A percentile compares a stretch with the other conserved stretches of the same genome.
These are phyloP conservation scores for Syncephalis fuscata DNA, from an alignment of 371 early-diverging fungal species.

Conservation along the genomic window DNA sequence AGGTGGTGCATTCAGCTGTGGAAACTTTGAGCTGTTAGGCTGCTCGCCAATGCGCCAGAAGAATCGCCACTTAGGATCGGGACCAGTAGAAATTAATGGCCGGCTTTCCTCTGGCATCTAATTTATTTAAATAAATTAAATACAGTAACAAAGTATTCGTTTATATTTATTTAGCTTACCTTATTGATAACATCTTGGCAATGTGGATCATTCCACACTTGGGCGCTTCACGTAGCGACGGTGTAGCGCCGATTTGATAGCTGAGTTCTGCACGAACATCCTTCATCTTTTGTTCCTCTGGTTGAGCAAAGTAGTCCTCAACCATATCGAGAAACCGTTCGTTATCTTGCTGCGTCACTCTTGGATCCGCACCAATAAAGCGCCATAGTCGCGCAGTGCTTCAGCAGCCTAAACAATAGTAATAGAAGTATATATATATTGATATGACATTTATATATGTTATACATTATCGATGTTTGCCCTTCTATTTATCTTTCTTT, in stretches of 20 bases:
- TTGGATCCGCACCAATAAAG: constrained; percentile 42
- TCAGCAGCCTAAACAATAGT: constrained; percentile 23
- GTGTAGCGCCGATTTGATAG: constrained; percentile 48
- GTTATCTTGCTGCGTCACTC: constrained; percentile 24
- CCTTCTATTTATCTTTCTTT: no score
- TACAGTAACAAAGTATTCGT: background rate
- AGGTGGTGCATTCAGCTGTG: constrained; percentile 33
- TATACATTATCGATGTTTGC: no score
- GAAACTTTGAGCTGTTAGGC: constrained; percentile 33
- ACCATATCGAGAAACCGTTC: constrained; percentile 21
- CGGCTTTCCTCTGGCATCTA: constrained; percentile 19
- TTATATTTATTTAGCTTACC: constrained; percentile 8
- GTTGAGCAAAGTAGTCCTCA: constrained; percentile 48
- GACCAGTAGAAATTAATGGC: constrained; percentile 17
- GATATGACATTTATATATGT: no score
- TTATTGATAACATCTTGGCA: constrained; percentile 30
- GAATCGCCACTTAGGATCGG: constrained; percentile 60
- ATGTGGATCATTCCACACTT: constrained; percentile 35
- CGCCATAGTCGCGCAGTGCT: constrained; percentile 39
- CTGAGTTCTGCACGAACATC: constrained; percentile 38
- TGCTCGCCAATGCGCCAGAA: constrained; percentile 29
- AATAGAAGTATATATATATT: no score
- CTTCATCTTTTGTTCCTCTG: constrained; percentile 25
- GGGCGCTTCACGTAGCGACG: constrained; percentile 43
- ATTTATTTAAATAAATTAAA: background rate